Evolutionary conservation across 148 eudicot species (phyloP).

Genomic region (Rhododendron williamsianum): DNA sequence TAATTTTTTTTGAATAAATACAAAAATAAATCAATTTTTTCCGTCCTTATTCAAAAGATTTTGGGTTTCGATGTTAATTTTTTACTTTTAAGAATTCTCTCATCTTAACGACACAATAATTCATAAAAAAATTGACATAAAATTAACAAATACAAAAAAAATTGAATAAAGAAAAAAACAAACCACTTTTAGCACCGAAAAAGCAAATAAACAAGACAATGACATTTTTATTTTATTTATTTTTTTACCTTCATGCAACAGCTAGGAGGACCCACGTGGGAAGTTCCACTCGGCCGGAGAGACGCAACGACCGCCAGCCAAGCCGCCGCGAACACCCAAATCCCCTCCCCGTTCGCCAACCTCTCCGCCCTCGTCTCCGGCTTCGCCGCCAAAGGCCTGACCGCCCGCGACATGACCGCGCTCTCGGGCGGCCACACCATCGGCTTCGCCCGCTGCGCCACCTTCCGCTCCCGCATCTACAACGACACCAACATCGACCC

Average conservation of each 20-base stretch:
- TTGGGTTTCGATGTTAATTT: too few relatives aligned
- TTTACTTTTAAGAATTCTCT: too few relatives aligned
- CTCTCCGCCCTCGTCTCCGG: conserved; percentile 33
- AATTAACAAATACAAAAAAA: too few relatives aligned
- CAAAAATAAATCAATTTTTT: too few relatives aligned
- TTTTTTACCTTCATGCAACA: neutral
- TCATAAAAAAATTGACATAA: too few relatives aligned
- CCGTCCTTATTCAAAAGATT: too few relatives aligned
- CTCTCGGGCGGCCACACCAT: conserved; percentile 62
- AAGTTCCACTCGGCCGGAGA: conserved; percentile 46
- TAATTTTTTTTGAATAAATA: too few relatives aligned
- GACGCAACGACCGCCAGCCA: conserved; percentile 52
- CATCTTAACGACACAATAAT: too few relatives aligned
- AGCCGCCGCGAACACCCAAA: conserved; percentile 39
- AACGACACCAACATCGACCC: conserved; percentile 45
- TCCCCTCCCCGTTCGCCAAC: conserved; percentile 40
- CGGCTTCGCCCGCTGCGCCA: conserved; percentile 41
- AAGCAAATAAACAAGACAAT: too few relatives aligned
- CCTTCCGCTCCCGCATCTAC: conserved; percentile 40
- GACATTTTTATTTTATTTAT: neutral
- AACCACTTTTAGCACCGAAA: too few relatives aligned
- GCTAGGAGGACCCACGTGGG: conserved; percentile 66
- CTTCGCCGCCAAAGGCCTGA: conserved; percentile 33
- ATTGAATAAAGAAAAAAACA: too few relatives aligned
- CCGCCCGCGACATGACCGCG: conserved; percentile 41